These are phyloP conservation scores for Dictyostelium firmibasis DNA, from an alignment of 78 protist species.

Conservation along the genomic window DNA sequence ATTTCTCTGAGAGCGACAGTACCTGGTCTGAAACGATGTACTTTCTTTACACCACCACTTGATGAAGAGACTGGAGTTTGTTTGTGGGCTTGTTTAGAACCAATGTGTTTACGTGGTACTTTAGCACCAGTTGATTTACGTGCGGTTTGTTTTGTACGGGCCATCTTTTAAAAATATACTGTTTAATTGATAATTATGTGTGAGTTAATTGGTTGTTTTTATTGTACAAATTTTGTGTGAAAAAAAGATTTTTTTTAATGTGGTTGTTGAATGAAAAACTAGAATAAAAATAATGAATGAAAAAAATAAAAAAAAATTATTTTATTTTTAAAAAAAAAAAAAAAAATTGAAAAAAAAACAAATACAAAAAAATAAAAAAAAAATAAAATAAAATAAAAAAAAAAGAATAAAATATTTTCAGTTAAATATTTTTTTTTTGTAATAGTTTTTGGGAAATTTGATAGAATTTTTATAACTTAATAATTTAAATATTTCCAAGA, in stretches of 20 bases:
- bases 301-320: slow-evolving; percentile 9
- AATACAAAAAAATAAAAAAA: not conserved
- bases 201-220: not conserved
- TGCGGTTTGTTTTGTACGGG: slow-evolving; percentile 97
- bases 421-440: not conserved
- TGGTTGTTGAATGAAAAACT: not conserved
- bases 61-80: slow-evolving; percentile 67
- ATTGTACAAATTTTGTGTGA: not conserved
- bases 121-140: slow-evolving; percentile 96
- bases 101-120: slow-evolving; percentile 89
- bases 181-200: not conserved
- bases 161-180: slow-evolving; percentile 79
- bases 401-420: not conserved
- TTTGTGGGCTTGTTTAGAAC: slow-evolving; percentile 81
- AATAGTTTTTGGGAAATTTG: not conserved
- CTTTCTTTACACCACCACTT: slow-evolving; percentile 86
- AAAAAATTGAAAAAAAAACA: not conserved
- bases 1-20: slow-evolving; percentile 95
- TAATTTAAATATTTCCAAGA: not conserved
- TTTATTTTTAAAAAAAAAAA: too few species aligned
- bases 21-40: slow-evolving; percentile 95
- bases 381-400: not conserved
- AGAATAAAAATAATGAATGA: not conserved
- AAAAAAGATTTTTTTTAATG: not conserved
- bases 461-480: not conserved